Evolutionary conservation across 768 basidiomycete species (phyloP).

Genomic region (Psilocybe sp.): DNA sequence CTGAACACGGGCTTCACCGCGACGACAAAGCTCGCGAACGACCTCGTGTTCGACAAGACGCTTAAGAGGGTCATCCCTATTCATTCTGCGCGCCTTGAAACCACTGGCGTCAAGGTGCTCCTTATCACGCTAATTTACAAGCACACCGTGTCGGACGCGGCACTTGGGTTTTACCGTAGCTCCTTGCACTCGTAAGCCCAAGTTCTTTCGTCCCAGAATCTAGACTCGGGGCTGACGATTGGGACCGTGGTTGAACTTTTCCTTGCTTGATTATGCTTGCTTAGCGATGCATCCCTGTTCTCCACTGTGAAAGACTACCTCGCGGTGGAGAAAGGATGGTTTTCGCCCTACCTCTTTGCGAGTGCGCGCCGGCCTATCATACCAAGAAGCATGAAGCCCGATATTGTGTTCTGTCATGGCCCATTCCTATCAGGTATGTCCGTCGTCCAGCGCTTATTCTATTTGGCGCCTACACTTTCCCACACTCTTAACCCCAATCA

Average conservation of each 20-base stretch:
- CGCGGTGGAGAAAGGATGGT: slow-evolving; percentile 65
- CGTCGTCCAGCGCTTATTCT: too few species aligned
- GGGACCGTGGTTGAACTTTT: too few species aligned
- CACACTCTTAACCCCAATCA: not conserved
- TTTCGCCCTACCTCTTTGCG: slow-evolving; percentile 63
- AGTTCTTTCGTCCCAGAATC: not conserved
- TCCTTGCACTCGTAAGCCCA: slow-evolving; percentile 50
- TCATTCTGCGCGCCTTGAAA: slow-evolving; percentile 51
- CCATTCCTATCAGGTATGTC: slow-evolving; percentile 54
- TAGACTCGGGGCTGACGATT: too few species aligned
- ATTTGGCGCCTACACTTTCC: too few species aligned
- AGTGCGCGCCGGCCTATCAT: slow-evolving; percentile 59
- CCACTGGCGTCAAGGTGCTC: slow-evolving; percentile 54
- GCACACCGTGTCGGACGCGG: slow-evolving; percentile 55
- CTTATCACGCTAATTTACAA: slow-evolving; percentile 61
- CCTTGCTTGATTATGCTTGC: not conserved
- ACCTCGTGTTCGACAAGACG: slow-evolving; percentile 47
- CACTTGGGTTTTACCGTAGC: slow-evolving; percentile 59
- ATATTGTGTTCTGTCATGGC: slow-evolving; percentile 63
- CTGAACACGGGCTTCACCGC: slow-evolving; percentile 53
- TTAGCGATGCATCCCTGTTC: slow-evolving; percentile 56
- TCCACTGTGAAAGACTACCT: slow-evolving; percentile 61
- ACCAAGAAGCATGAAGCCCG: slow-evolving; percentile 60
- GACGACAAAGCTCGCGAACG: slow-evolving; percentile 46
- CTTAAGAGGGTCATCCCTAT: slow-evolving; percentile 48